These are phyloP conservation scores for Paraphoma chrysanthemicola DNA, from an alignment of 2,329 filamentous ascomycete species.

Conservation along the genomic window DNA sequence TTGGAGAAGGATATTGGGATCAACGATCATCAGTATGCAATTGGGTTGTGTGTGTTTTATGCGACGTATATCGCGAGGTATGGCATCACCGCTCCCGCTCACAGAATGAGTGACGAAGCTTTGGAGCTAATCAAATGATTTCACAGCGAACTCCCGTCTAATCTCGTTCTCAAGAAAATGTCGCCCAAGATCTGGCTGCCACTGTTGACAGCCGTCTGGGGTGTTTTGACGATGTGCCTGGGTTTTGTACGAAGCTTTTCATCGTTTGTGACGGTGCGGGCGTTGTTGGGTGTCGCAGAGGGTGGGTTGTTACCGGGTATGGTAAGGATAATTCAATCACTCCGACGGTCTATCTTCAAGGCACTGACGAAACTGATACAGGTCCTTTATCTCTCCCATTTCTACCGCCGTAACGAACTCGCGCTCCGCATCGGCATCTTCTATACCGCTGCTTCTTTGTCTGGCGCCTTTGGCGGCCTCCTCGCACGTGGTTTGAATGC, in stretches of 20 bases:
- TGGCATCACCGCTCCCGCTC: conserved; percentile 14
- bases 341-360: too few species aligned
- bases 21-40: conserved; percentile 67
- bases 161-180: conserved; percentile 67
- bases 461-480: conserved; percentile 69
- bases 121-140: not conserved
- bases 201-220: conserved; percentile 64
- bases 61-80: conserved; percentile 68
- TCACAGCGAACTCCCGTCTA: conserved; percentile 67
- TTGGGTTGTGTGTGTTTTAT: conserved; percentile 70
- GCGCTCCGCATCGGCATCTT: conserved; percentile 71
- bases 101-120: too few species aligned
- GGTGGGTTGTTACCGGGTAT: conserved; percentile 72
- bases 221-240: conserved; percentile 64
- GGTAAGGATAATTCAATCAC: conserved; percentile 40
- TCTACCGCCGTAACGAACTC: conserved; percentile 67
- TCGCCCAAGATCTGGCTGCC: conserved; percentile 68
- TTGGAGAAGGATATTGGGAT: conserved; percentile 64
- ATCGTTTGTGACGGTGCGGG: conserved; percentile 67
- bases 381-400: conserved; percentile 66
- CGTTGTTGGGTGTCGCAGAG: conserved; percentile 68
- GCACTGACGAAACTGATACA: not conserved
- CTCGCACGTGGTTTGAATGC: conserved; percentile 67
- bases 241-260: conserved; percentile 62
- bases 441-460: conserved; percentile 71